These are phyloP conservation scores for Nevesoporus exiguus DNA, from an alignment of 768 basidiomycete species.

Conservation along the genomic window DNA sequence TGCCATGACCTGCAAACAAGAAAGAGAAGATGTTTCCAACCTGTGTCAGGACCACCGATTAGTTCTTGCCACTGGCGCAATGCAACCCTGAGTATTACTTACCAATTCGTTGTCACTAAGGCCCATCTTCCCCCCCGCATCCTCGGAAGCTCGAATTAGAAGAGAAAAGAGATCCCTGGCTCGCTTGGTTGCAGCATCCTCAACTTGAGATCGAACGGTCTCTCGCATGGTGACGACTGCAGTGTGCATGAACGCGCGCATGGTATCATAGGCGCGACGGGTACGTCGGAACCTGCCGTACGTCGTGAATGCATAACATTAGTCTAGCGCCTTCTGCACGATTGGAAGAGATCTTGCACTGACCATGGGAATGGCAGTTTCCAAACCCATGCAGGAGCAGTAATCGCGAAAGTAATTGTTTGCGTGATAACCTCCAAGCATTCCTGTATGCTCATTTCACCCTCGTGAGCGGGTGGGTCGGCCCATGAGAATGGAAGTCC, in stretches of 20 bases:
- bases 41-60: conserved; percentile 22
- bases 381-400: conserved; percentile 23
- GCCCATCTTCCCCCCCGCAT: conserved; percentile 13
- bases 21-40: conserved; percentile 52
- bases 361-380: conserved; percentile 21
- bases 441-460: conserved; percentile 21
- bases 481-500: conserved; percentile 24
- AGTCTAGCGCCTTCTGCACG: too few relatives aligned
- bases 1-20: conserved; percentile 59
- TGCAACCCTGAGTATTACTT: not conserved
- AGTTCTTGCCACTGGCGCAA: not conserved
- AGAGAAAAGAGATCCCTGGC: conserved; percentile 22
- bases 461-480: conserved; percentile 11
- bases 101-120: conserved; percentile 21
- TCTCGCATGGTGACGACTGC: conserved; percentile 9
- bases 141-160: conserved; percentile 20
- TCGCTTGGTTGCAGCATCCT: not conserved
- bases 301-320: not conserved
- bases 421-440: conserved; percentile 16
- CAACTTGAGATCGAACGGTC: conserved; percentile 6
- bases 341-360: not conserved
- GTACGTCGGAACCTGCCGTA: conserved; percentile 17
- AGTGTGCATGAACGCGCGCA: conserved; percentile 20
- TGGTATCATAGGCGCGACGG: conserved; percentile 20
- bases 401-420: conserved; percentile 13